phyloP scores from a whole-genome alignment of 1,284 basidiomycete genomes.

The Ustilago loliicola region DNA sequence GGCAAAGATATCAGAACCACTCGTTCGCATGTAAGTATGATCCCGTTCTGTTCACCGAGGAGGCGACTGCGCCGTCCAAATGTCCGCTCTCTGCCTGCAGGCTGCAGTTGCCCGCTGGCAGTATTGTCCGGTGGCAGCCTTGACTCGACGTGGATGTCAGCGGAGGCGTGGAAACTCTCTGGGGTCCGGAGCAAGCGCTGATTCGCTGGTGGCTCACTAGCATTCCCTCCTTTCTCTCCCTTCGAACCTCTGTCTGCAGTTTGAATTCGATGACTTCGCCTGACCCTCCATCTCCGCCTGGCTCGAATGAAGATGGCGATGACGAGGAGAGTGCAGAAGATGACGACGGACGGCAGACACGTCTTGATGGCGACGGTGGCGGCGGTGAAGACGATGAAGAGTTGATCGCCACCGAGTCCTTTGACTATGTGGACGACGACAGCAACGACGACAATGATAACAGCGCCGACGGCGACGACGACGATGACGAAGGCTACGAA shows the following conservation, averaged over 20 bases:
- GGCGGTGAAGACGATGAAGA: slow-evolving; percentile 15
- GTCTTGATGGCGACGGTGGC: not conserved
- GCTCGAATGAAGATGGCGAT: slow-evolving; percentile 25
- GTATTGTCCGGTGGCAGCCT: not conserved
- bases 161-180: not conserved
- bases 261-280: slow-evolving; percentile 49
- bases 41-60: not conserved
- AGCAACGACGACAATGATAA: slow-evolving; percentile 7
- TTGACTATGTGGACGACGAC: slow-evolving; percentile 16
- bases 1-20: slow-evolving; percentile 77
- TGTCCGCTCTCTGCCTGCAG: too few species aligned
- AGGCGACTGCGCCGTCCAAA: not conserved
- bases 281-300: slow-evolving; percentile 39
- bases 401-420: not conserved
- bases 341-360: not conserved
- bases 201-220: too few species aligned
- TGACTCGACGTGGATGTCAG: not conserved
- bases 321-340: not conserved
- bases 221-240: not conserved
- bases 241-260: not conserved
- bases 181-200: not conserved
- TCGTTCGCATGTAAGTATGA: slow-evolving; percentile 82
- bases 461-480: slow-evolving; percentile 3
- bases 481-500: slow-evolving; percentile 1
- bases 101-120: too few species aligned